These are phyloP conservation scores for Trichomonascaceae sp. DNA, from an alignment of 1,139 yeast genomes.

Conservation along the genomic window DNA sequence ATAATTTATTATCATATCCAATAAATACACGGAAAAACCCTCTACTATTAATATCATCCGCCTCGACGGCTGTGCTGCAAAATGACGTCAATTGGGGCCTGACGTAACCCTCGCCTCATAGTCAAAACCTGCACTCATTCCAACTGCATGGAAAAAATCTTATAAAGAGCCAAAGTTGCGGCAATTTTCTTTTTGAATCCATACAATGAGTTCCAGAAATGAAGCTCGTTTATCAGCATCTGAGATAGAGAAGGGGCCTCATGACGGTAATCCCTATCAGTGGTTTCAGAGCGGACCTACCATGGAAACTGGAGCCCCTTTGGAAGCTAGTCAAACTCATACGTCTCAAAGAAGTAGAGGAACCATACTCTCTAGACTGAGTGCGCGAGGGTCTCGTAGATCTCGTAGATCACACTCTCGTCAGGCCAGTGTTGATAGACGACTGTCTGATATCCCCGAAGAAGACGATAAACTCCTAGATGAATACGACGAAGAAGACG, in stretches of 20 bases:
- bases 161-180: not conserved
- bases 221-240: not conserved
- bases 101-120: not conserved
- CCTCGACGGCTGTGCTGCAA: not conserved
- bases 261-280: not conserved
- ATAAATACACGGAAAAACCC: not conserved
- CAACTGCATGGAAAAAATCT: not conserved
- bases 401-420: not conserved
- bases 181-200: not conserved
- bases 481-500: slow-evolving; percentile 11
- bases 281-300: not conserved
- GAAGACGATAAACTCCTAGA: slow-evolving; percentile 8
- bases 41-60: not conserved
- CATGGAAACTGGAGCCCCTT: not conserved
- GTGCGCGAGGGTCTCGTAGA: not conserved
- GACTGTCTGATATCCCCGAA: not conserved
- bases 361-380: not conserved
- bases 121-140: not conserved
- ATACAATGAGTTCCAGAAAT: not conserved
- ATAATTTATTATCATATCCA: too few relatives aligned
- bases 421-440: not conserved
- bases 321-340: not conserved
- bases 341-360: not conserved
- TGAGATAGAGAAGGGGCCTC: not conserved
- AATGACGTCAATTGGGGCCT: not conserved